Conservation (phyloP, 2,329 filamentous ascomycete species). For the Cladosporium sp. region DNA sequence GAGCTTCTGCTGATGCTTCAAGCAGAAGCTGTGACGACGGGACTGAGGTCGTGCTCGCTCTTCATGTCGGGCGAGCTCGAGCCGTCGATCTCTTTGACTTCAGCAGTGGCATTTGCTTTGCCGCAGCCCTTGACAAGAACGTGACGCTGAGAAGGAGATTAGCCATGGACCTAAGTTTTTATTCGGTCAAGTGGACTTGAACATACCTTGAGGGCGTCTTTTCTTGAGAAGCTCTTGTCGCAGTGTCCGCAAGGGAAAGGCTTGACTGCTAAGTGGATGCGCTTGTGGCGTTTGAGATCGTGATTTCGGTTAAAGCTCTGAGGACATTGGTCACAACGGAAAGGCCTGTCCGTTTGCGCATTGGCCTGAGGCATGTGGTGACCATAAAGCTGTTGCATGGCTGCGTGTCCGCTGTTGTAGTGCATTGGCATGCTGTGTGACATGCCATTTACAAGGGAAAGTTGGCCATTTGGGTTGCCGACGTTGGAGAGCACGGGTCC, state of each 20-base stretch:
- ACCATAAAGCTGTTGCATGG: constrained; percentile 63
- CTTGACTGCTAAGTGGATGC: constrained; percentile 92
- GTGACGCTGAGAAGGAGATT: constrained; percentile 50
- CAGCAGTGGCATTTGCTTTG: constrained; percentile 40
- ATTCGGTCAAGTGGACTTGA: not conserved
- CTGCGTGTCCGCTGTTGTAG: constrained; percentile 59
- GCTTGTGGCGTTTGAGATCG: constrained; percentile 90
- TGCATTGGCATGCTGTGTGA: constrained; percentile 49
- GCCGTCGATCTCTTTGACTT: constrained; percentile 34
- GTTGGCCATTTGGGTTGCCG: constrained; percentile 65
- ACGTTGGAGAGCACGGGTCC: constrained; percentile 75
- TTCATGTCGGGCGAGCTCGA: constrained; percentile 32
- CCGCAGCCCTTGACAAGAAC: constrained; percentile 66
- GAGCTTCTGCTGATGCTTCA: no score
- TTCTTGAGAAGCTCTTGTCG: constrained; percentile 94
- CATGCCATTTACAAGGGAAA: constrained; percentile 62
- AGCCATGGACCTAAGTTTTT: constrained; percentile 17
- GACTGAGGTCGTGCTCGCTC: constrained; percentile 31
- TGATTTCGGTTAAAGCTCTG: constrained; percentile 96
- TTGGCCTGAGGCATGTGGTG: constrained; percentile 47
- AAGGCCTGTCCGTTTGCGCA: constrained; percentile 73
- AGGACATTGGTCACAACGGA: constrained; percentile 88
- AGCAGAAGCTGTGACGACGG: constrained; percentile 26
- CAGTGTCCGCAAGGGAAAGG: constrained; percentile 89
- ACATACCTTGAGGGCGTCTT: constrained; percentile 92